These are phyloP conservation scores for Amesomyces nigricolor DNA, from an alignment of 2,329 filamentous ascomycete species.

Conservation along the genomic window DNA sequence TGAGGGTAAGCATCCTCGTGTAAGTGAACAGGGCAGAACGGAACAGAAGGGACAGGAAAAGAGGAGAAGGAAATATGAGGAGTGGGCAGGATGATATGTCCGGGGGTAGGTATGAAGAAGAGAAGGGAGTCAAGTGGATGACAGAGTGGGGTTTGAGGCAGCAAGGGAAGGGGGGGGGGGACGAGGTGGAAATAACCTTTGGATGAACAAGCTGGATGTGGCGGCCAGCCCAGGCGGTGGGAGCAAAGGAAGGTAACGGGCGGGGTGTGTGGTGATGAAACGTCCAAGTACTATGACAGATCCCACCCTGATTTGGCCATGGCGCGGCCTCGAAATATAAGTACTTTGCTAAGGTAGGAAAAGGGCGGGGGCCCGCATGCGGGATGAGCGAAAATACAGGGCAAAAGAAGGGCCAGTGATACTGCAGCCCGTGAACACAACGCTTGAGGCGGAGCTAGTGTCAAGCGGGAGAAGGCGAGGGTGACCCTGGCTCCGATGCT, in stretches of 20 bases:
- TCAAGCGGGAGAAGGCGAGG: conserved; percentile 24
- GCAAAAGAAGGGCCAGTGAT: conserved; percentile 10
- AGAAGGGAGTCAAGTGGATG: background rate
- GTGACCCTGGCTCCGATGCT: conserved; percentile 24
- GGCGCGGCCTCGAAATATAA: conserved; percentile 30
- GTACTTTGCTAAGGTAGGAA: conserved; percentile 27
- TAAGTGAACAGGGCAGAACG: conserved; percentile 23
- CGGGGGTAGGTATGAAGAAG: background rate
- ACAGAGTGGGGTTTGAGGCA: conserved; percentile 9
- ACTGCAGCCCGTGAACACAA: conserved; percentile 7
- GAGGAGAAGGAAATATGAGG: conserved; percentile 6
- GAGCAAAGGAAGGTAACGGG: conserved; percentile 33
- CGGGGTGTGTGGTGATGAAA: conserved; percentile 39
- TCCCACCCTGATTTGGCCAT: conserved; percentile 43
- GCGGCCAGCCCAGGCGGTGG: conserved; percentile 41
- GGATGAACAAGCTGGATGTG: conserved; percentile 40
- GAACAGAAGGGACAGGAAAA: background rate
- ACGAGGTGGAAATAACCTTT: conserved; percentile 35
- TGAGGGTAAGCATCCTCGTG: conserved; percentile 55
- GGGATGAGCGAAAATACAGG: conserved; percentile 19
- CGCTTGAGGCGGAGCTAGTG: conserved; percentile 25
- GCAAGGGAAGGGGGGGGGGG: conserved; percentile 12
- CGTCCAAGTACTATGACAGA: conserved; percentile 35
- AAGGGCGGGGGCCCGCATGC: conserved; percentile 25
- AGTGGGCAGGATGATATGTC: conserved; percentile 6